Base-by-base conservation (phyloP, 345 rosid species). In the Leavenworthia alabamica region DNA sequence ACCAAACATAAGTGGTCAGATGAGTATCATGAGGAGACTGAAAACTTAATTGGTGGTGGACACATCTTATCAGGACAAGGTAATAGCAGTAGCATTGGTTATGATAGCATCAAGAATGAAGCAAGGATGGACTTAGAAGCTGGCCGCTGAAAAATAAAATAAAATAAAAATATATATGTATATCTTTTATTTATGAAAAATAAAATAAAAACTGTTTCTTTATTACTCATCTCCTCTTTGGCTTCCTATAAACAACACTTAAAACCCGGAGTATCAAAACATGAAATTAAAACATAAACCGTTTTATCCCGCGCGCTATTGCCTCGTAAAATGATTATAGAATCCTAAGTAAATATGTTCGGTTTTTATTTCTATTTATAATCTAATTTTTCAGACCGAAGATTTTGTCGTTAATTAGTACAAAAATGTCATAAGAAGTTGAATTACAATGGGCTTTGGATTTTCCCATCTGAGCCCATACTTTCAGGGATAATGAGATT, bases 101-200 rank as follows among this genome's bases (percentile, higher is more conserved):
- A 60, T 19, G 65, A 60, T 11, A 60, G 65, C 31, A 60, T 60
- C 7, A 45, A 45, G 29, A 61, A 46, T 17, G 43, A 26, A 7
- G 22, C 52, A 19, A 1, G 0, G 1, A 1, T 23, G 31, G 47
- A 56, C 12, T 37, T 7, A 13, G 33, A 56, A 39, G 32, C 20
- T 37, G 47, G 47, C 47, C 46, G 62, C 12, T 37, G 10, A 19
- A n/a, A n/a, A n/a, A n/a, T n/a, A n/a, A n/a, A n/a, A n/a, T n/a
- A n/a, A n/a, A n/a, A n/a, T n/a, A n/a, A n/a, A n/a, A n/a, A n/a
- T n/a, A n/a, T n/a, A n/a, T n/a, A n/a, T n/a, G n/a, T n/a, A n/a
- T n/a, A n/a, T n/a, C n/a, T n/a, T n/a, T n/a, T n/a, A n/a, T n/a
- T n/a, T n/a, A n/a, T n/a, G n/a, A n/a, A n/a, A n/a, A n/a, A n/a